These are phyloP conservation scores for Erysimum cheiri DNA, from an alignment of 441 rosid genomes.

Conservation along the genomic window DNA sequence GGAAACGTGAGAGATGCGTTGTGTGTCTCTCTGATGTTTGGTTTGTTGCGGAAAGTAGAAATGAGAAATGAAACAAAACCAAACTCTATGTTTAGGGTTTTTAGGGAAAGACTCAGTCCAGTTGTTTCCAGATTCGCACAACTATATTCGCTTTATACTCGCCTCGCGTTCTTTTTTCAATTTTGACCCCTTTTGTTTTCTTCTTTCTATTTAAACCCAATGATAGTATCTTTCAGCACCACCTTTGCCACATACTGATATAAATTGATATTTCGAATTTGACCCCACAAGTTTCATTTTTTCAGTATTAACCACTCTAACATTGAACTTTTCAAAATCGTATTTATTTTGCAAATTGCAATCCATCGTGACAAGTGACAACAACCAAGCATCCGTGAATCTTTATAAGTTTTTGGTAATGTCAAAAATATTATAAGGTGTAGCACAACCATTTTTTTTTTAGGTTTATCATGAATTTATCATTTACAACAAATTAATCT, in stretches of 20 bases:
- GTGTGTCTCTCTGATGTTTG: conserved; percentile 31
- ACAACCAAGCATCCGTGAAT: background rate
- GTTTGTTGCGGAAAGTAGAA: conserved; percentile 34
- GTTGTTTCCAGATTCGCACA: conserved; percentile 30
- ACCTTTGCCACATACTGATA: background rate
- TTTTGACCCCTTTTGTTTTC: background rate
- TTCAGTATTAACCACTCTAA: background rate
- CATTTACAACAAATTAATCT: too few species aligned
- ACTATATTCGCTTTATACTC: conserved; percentile 4
- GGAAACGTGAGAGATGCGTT: background rate
- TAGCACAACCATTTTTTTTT: background rate
- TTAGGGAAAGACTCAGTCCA: conserved; percentile 16
- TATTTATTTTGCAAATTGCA: background rate
- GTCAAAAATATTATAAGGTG: background rate
- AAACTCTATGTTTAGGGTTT: conserved; percentile 30
- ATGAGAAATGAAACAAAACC: conserved; percentile 20
- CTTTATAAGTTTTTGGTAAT: background rate
- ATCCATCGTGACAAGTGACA: background rate
- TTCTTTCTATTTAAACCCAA: background rate
- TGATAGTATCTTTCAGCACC: background rate
- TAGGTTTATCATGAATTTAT: too few species aligned
- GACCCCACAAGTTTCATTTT: conserved; percentile 4
- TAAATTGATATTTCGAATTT: conserved; percentile 9
- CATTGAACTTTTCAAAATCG: background rate
- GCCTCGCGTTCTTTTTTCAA: background rate